Evolutionary conservation across 83 land plant species (phyloP).

Genomic region (Larix sibirica): DNA sequence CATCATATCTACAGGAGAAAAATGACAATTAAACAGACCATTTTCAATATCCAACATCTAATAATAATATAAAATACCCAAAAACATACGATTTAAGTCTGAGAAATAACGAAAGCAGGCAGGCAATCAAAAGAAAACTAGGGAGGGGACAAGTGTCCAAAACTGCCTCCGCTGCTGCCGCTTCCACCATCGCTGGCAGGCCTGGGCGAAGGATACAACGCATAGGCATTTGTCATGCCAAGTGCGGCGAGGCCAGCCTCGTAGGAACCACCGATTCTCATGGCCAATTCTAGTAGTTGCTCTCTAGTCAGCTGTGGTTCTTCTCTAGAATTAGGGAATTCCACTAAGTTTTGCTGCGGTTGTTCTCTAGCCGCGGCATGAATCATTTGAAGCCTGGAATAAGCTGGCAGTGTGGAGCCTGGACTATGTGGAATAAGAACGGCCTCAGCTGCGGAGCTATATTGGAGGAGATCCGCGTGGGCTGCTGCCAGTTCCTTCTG

Average conservation of each 20-base stretch:
- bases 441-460: not conserved
- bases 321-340: not conserved
- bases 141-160: slow-evolving; percentile 16
- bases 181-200: slow-evolving; percentile 15
- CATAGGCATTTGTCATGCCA: slow-evolving; percentile 18
- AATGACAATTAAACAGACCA: too few relatives aligned
- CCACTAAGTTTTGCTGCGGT: not conserved
- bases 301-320: slow-evolving; percentile 21
- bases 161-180: slow-evolving; percentile 4
- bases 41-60: too few relatives aligned
- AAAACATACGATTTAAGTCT: not conserved
- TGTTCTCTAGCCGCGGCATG: not conserved
- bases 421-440: not conserved
- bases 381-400: not conserved
- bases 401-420: not conserved
- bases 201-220: slow-evolving; percentile 21
- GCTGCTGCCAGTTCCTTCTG: slow-evolving; percentile 20
- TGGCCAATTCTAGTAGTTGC: slow-evolving; percentile 35
- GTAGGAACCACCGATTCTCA: slow-evolving; percentile 26
- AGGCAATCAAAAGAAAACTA: not conserved
- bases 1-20: too few relatives aligned
- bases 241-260: slow-evolving; percentile 32
- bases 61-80: too few relatives aligned
- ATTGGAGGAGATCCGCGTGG: slow-evolving; percentile 20
- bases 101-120: not conserved